Percentiles rank a stretch among this genome's conserved stretches.
phyloP scores from a whole-genome alignment of 176 grass and related monocot genomes.

The Phyllostachys edulis region DNA sequence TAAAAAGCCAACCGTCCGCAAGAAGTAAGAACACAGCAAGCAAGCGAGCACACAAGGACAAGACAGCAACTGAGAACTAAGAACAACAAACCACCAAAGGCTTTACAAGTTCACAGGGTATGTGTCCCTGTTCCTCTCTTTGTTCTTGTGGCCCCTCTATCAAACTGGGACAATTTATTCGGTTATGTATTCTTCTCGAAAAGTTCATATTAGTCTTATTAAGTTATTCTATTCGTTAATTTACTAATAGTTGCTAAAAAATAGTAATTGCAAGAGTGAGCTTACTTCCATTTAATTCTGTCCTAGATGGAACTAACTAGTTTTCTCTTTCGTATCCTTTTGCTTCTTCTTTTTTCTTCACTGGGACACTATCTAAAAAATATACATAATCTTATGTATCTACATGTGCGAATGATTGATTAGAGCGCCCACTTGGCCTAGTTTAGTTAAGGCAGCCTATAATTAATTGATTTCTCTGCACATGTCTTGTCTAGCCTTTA shows the following conservation, averaged over 20 bases:
- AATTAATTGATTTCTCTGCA: constrained; percentile 19
- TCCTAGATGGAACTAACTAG: neutral
- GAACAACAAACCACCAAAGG: constrained; percentile 30
- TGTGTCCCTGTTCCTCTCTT: constrained; percentile 29
- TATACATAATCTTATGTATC: constrained; percentile 8
- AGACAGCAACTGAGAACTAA: constrained; percentile 37
- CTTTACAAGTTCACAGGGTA: constrained; percentile 46
- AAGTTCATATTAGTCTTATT: neutral
- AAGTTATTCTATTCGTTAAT: neutral
- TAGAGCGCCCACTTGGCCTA: neutral
- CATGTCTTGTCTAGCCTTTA: constrained; percentile 20
- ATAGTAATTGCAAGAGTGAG: neutral
- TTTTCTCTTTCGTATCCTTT: neutral
- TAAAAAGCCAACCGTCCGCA: constrained; percentile 55
- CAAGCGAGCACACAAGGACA: constrained; percentile 43
- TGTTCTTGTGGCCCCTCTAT: constrained; percentile 19
- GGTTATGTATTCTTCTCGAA: constrained; percentile 20
- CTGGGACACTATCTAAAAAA: constrained; percentile 11
- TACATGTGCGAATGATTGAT: constrained; percentile 11
- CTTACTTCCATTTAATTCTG: constrained; percentile 17
- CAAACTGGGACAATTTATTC: constrained; percentile 10
- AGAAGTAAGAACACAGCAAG: constrained; percentile 40
- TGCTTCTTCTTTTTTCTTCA: neutral
- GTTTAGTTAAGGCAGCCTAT: constrained; percentile 3
- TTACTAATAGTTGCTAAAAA: neutral